A percentile compares a stretch with the other conserved stretches of the same genome.
Evolutionary conservation across 768 basidiomycete species (phyloP).

Genomic region (Chlorophyllum brunneum): DNA sequence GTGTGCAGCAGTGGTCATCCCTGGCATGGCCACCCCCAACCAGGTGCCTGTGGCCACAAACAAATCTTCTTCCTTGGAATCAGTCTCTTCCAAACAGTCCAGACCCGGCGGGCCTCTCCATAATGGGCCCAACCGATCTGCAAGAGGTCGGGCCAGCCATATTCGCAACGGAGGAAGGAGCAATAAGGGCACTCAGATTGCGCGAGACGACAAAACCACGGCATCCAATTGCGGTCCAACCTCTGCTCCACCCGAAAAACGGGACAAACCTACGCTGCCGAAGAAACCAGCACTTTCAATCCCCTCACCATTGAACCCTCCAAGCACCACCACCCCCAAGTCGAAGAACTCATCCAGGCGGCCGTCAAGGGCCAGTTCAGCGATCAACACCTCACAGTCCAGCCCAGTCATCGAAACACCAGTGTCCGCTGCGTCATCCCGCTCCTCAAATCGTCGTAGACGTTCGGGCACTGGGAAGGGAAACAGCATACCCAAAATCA

Average conservation of each 20-base stretch:
- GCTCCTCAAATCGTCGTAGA: constrained; percentile 44
- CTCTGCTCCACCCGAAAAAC: constrained; percentile 18
- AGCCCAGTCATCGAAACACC: constrained; percentile 20
- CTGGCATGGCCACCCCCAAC: constrained; percentile 39
- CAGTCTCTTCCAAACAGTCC: constrained; percentile 36
- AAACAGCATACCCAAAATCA: constrained; percentile 26
- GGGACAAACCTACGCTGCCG: constrained; percentile 18
- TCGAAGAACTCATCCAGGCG: constrained; percentile 31
- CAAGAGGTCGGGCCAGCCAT: constrained; percentile 29
- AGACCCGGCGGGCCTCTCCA: constrained; percentile 43
- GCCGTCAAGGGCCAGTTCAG: constrained; percentile 28
- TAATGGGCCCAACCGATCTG: constrained; percentile 33
- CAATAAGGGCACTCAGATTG: constrained; percentile 21
- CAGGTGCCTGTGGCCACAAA: constrained; percentile 23
- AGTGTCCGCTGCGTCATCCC: constrained; percentile 28
- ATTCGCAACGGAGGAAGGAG: constrained; percentile 28
- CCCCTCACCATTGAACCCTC: constrained; percentile 15
- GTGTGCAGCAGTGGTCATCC: background rate
- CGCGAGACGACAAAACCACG: constrained; percentile 16
- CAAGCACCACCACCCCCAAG: constrained; percentile 11
- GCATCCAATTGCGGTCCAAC: constrained; percentile 14
- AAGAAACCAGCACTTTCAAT: constrained; percentile 16
- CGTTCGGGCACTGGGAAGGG: constrained; percentile 40
- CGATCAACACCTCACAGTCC: constrained; percentile 22
- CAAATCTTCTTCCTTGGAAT: constrained; percentile 20